Conservation (phyloP, 225 moss, liverwort and hornwort species). For the Polytrichum commune region DNA sequence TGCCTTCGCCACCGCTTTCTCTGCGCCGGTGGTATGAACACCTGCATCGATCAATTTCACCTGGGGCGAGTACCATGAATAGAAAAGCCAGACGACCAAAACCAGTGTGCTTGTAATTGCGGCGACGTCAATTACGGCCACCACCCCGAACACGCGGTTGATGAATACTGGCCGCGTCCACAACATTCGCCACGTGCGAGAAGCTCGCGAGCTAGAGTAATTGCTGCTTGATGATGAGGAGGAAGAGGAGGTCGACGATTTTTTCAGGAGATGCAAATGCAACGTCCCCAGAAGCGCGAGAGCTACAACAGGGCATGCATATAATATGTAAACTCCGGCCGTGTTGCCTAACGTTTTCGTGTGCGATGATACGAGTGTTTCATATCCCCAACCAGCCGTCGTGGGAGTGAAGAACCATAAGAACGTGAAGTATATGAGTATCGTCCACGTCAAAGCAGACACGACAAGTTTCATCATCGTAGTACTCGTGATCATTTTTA, state of each 20-base stretch:
- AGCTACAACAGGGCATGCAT: neutral
- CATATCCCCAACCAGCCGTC: neutral
- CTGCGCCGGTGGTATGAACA: neutral
- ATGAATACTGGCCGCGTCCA: neutral
- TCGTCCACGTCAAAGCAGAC: too few species aligned
- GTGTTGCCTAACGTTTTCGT: neutral
- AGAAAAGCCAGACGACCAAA: neutral
- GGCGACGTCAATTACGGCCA: neutral
- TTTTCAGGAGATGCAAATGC: neutral
- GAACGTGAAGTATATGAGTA: too few species aligned
- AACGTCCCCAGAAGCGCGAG: neutral
- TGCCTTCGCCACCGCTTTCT: neutral
- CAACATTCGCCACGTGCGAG: neutral
- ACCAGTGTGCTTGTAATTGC: neutral
- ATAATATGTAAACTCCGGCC: neutral
- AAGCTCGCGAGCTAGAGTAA: too few species aligned
- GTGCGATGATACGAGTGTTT: neutral
- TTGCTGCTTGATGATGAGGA: too few species aligned
- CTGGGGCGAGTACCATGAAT: conserved; percentile 1
- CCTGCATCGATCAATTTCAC: neutral
- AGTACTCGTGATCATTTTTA: too few species aligned
- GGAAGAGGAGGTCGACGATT: too few species aligned
- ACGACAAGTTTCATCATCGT: too few species aligned
- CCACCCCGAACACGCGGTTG: conserved; percentile 4
- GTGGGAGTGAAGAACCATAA: neutral